Base-by-base conservation (phyloP, 2,329 filamentous ascomycete genomes). In the Colletotrichum incanum region DNA sequence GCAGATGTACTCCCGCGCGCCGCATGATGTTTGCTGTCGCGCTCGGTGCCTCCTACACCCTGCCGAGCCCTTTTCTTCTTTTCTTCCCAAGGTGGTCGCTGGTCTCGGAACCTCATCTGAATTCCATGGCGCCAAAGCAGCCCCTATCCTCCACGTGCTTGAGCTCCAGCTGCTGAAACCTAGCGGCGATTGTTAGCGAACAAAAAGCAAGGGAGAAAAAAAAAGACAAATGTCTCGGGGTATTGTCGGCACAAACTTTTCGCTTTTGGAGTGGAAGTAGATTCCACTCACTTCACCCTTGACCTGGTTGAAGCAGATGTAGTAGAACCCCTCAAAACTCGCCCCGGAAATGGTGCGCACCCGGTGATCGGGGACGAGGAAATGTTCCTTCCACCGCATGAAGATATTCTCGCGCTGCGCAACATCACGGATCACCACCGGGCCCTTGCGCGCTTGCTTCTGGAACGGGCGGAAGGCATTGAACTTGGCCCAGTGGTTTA, bases 301-400 rank as follows among this genome's bases (percentile, higher is more conserved):
- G 60, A 94, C 86, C 83, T 98, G 96, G 82, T 98, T 98, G 85
- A 98, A 98, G 84, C 95, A 98, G 76, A 99, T 98, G 79, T 99
- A 99, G 81, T 98, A 99, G 81, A 99, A 99, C 0, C 96, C 96
- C 80, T 99, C 96, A 73, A 98, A 99, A 79, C 96, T 98, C 9
- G 96, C 96, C 23, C 96, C 96, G 43, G 91, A 93, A 73, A 99
- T 98, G 14, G 94, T 97, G 73, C 93, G 90, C 26, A 98, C 95
- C 20, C 94, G 90, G 81, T 99, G 96, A 78, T 99, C 95, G 1
- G 96, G 96, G 0, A 99, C 96, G 0, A 99, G 86, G 78, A 99
- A 99, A 78, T 97, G 95, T 80, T 99, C 96, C 83, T 99, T 99
- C 96, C 96, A 99, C 73, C 96, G 91, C 96, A 99, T 99, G 79